Evolutionary conservation across 2,329 filamentous ascomycete genomes (phyloP), one percentile per base, ranked within the genome.

Genomic region (Knufia fluminis): DNA sequence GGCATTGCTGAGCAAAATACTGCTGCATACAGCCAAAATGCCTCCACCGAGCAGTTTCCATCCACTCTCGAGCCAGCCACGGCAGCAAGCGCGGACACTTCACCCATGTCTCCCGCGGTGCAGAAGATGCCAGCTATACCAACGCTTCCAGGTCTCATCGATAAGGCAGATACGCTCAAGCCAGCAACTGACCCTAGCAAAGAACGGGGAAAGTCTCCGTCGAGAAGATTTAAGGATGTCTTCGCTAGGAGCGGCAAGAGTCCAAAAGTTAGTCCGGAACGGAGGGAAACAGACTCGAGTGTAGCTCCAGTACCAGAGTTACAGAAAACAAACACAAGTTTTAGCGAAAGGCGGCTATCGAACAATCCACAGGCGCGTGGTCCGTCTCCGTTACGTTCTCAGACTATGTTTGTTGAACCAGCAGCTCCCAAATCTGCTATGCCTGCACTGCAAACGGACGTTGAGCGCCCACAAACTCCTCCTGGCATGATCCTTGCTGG

Each of bases 191-290:
- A 53, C 38, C 46, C 54, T 19, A 42, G 38, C 43, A 51, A 35
- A 23, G 76, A 76, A 57, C 77, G 84, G 52, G 80, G 80, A 20
- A 73, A 78, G 17, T 90, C 87, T 8, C 84, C 85, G 9, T 80
- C 77, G 46, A 78, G 80, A 60, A 86, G 82, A 61, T 71, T 91
- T 53, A 84, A 78, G 64, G 81, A 83, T 61, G 84, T 83, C 10
- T 87, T 92, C 60, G 77, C 61, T 9, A 62, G 63, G 31, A 70
- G 74, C 39, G 80, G 76, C 60, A 79, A 74, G 61, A 73, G 68
- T 51, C 62, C 69, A 22, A 71, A 68, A 53, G 67, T 69, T 51
- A 76, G 71, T 56, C 71, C 70, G 26, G 73, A 75, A 65, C 59
- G 51, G 58, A 51, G 36, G 39, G 51, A 51, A 4, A 55, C 47